Base-by-base conservation (phyloP, 2,329 filamentous ascomycete genomes). In the Xylaria sp. region DNA sequence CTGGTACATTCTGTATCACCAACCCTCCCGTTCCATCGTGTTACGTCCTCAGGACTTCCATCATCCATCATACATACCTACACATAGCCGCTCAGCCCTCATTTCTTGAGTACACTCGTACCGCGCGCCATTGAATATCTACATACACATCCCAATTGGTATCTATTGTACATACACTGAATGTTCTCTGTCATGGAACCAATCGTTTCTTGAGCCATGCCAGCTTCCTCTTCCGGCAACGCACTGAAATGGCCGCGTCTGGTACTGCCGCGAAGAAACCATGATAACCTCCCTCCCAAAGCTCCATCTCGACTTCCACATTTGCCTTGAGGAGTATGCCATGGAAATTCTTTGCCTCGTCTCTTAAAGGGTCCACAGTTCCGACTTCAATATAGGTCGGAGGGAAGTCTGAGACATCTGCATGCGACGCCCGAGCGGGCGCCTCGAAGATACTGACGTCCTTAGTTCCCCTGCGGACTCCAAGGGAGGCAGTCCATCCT, bases 361-460 rank as follows among this genome's bases (percentile, higher is more conserved):
- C 64, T 52, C 57, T 58, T 51, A 65, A 60, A 11, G 63, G 64
- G 23, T 66, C 63, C 18, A 34, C 55, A 8, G 52, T 44, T 23
- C 63, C 63, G 10, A 66, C 64, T 37, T 65, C 60, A 3, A 63
- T 49, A 39, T 65, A 66, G 7, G 60, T 60, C 5, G 64, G 62
- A 8, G 62, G 64, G 11, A 66, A 59, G 34, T 49, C 55, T 35
- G 34, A 3, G 1, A 65, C 54, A 52, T 65, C 62, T 5, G 23
- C 52, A 3, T 49, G 47, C 3, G 42, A 52, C n/a, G 64, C 64
- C 39, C 62, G 62, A 44, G 58, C 62, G 7, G 64, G 64, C 11
- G 64, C 62, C 53, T 65, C 64, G 35, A 59, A 65, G 48, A 61
- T 57, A 39, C 54, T 64, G 23, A 64, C 58, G 23, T 57, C 23